Conservation (phyloP, 768 basidiomycete genomes). For the Galerina sulciceps region DNA sequence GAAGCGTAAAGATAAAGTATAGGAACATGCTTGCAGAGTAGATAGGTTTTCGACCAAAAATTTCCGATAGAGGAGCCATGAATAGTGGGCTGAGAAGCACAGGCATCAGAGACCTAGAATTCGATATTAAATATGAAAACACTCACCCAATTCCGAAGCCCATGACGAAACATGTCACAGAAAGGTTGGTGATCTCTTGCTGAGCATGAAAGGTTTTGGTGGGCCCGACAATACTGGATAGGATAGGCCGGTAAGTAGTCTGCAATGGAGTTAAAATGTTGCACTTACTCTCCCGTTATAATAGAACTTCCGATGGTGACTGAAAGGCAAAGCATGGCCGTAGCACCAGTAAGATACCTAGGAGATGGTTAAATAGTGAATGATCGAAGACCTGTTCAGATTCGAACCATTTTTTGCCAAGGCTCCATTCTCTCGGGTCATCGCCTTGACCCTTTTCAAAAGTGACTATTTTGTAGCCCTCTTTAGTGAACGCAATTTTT, state of each 20-base stretch:
- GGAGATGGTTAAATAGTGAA: neutral
- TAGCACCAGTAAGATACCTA: constrained; percentile 40
- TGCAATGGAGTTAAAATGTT: neutral
- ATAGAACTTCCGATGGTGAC: constrained; percentile 44
- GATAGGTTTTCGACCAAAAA: constrained; percentile 40
- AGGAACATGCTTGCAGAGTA: constrained; percentile 43
- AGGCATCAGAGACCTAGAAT: constrained; percentile 19
- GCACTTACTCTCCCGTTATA: constrained; percentile 43
- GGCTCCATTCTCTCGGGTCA: constrained; percentile 40
- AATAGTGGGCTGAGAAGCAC: constrained; percentile 37
- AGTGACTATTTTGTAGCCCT: constrained; percentile 27
- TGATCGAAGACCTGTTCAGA: neutral
- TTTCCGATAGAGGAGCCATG: constrained; percentile 43
- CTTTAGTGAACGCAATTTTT: constrained; percentile 17
- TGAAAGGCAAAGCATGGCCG: constrained; percentile 39
- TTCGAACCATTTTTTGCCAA: constrained; percentile 37
- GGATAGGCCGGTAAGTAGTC: neutral
- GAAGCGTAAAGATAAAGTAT: constrained; percentile 51
- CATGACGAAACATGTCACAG: constrained; percentile 46
- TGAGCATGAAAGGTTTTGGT: constrained; percentile 32
- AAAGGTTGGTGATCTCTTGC: constrained; percentile 44
- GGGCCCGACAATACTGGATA: constrained; percentile 36
- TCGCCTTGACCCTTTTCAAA: constrained; percentile 33
- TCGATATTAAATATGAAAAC: constrained; percentile 9
- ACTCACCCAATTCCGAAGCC: constrained; percentile 45